Evolutionary conservation across 106 monocot genomes (phyloP).

Genomic region (Allium sativum): DNA sequence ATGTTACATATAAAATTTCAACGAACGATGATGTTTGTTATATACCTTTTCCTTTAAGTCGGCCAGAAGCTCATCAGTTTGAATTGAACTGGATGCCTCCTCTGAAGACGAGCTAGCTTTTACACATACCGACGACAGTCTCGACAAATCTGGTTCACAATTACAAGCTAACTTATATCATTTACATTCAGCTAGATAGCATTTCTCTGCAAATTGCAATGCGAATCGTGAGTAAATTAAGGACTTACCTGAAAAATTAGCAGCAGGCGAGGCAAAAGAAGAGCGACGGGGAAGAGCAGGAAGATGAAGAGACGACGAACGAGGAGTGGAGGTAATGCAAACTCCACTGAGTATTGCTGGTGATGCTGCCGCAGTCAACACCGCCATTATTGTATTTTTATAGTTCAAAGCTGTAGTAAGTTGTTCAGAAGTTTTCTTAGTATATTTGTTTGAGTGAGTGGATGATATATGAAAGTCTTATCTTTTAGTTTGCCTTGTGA

Average conservation of each 20-base stretch:
- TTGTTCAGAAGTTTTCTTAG: too few species aligned
- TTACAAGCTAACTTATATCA: too few species aligned
- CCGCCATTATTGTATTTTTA: background rate
- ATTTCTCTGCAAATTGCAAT: background rate
- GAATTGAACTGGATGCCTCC: constrained; percentile 35
- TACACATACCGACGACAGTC: constrained; percentile 40
- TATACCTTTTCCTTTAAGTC: constrained; percentile 82
- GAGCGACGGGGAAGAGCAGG: constrained; percentile 13
- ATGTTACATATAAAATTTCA: too few species aligned
- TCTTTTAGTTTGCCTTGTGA: too few species aligned
- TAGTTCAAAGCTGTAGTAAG: too few species aligned
- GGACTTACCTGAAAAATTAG: constrained; percentile 11
- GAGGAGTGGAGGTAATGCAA: constrained; percentile 11
- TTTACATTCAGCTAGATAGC: too few species aligned
- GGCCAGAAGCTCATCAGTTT: constrained; percentile 44
- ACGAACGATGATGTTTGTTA: too few species aligned
- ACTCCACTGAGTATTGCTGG: constrained; percentile 27
- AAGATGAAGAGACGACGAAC: constrained; percentile 6
- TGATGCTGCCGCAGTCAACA: constrained; percentile 18
- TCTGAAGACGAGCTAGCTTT: constrained; percentile 54
- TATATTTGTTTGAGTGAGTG: too few species aligned
- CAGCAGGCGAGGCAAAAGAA: background rate
- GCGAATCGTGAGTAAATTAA: constrained; percentile 1
- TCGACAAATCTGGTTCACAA: constrained; percentile 33
- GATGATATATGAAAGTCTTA: too few species aligned